Conservation (phyloP, 1,139 yeast species). For the Candida gigantensis region DNA sequence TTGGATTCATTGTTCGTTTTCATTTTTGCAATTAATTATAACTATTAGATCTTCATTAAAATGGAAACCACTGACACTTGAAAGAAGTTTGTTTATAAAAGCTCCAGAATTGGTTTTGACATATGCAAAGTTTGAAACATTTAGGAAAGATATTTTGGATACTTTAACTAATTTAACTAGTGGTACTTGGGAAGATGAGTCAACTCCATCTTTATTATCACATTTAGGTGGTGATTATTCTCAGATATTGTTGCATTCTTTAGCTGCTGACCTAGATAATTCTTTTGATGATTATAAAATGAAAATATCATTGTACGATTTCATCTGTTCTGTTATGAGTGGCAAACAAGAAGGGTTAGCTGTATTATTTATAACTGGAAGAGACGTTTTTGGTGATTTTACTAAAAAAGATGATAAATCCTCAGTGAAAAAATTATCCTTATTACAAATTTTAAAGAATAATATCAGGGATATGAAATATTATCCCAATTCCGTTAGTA, state of each 20-base stretch:
- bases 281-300: constrained; percentile 57
- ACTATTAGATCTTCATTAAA: constrained; percentile 55
- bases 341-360: constrained; percentile 87
- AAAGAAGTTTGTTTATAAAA: constrained; percentile 55
- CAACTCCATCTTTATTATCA: constrained; percentile 77
- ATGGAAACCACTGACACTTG: constrained; percentile 62
- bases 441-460: constrained; percentile 61
- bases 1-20: constrained; percentile 46
- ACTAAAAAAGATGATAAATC: constrained; percentile 7
- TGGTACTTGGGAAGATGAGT: constrained; percentile 56
- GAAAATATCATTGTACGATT: constrained; percentile 62
- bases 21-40: constrained; percentile 47
- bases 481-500: constrained; percentile 58
- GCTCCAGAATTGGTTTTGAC: constrained; percentile 61
- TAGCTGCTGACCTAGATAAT: constrained; percentile 62
- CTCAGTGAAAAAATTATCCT: constrained; percentile 22
- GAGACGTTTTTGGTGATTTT: constrained; percentile 49
- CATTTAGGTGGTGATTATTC: constrained; percentile 72
- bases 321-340: constrained; percentile 74
- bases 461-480: constrained; percentile 53
- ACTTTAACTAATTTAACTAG: constrained; percentile 63
- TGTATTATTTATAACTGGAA: constrained; percentile 73
- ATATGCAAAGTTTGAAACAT: constrained; percentile 50
- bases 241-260: constrained; percentile 54
- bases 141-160: constrained; percentile 56